Base-by-base conservation (phyloP, 2,329 filamentous ascomycete genomes). In the Lasiodiplodia citricola region DNA sequence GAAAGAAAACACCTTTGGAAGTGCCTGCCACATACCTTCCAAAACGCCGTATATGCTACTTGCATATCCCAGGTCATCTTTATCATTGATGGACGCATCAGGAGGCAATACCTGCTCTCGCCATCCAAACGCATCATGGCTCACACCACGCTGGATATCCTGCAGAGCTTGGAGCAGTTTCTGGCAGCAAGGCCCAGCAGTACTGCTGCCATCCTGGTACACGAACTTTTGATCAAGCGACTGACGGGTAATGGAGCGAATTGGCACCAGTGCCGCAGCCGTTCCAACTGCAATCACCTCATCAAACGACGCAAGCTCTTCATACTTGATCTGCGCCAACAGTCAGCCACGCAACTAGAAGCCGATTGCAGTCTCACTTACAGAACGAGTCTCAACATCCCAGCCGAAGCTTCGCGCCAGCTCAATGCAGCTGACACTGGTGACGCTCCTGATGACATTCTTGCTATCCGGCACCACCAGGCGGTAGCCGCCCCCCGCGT, bases 371-470 rank as follows among this genome's bases (percentile, higher is more conserved):
- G 11, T 6, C 14, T n/a, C 28, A 64, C 50, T 66, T 47, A 69
- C 72, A 13, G 72, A 68, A 35, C 77, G 70, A 23, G 70, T 71
- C 70, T 79, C 77, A 3, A 79, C 76, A 2, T 67, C 70, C 79
- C 79, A 80, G 2, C 77, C 78, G 16, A 75, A 72, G 16, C 70
- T 71, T 38, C 70, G 57, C 6, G 76, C 79, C 8, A 80, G 63
- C 16, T 70, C 67, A 13, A 76, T 51, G 8, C 71, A 71, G 11
- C 69, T 75, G 25, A 73, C 74, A 23, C 71, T 72, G 7, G 78
- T 80, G 3, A 79, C 73, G 65, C 77, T 78, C 18, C 73, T 68
- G 5, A 80, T 70, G 25, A 76, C 73, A 41, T 72, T 74, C 28
- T 70, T 70, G 70, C 71, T 76, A 52, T 77, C 73, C 0, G 79